Conservation (phyloP, 352 stramenopile species). For the Pythium apleroticum region DNA sequence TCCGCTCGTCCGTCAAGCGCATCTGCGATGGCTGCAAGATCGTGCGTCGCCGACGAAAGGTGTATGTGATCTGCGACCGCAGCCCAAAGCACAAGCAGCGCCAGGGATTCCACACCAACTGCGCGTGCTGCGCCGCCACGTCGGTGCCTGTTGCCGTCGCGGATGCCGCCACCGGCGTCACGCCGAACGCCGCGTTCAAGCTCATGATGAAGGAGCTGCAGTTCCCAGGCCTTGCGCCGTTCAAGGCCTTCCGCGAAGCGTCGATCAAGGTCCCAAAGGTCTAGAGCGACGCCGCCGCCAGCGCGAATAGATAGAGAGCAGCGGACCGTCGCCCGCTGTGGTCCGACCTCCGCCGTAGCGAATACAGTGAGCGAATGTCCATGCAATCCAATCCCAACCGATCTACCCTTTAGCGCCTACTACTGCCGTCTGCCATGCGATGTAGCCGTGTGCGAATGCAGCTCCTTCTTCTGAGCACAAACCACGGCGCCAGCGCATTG, state of each 20-base stretch:
- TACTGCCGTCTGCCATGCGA: neutral
- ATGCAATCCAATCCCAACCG: neutral
- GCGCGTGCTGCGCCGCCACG: constrained; percentile 35
- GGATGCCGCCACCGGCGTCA: constrained; percentile 41
- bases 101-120: constrained; percentile 88
- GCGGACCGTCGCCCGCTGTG: neutral
- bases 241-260: constrained; percentile 80
- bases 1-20: constrained; percentile 88
- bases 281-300: constrained; percentile 17
- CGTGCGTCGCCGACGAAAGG: constrained; percentile 79
- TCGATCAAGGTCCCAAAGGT: constrained; percentile 74
- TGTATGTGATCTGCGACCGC: constrained; percentile 91
- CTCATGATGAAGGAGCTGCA: constrained; percentile 93
- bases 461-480: no score
- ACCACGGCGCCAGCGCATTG: neutral
- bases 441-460: neutral
- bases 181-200: constrained; percentile 92
- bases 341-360: constrained; percentile 1
- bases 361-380: constrained; percentile 4
- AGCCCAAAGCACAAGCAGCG: constrained; percentile 93
- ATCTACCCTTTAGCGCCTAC: neutral
- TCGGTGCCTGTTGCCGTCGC: constrained; percentile 27
- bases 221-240: constrained; percentile 82
- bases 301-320: constrained; percentile 27
- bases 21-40: constrained; percentile 93